phyloP scores from a whole-genome alignment of 331 rosid species.

The Spiraea crenata region DNA sequence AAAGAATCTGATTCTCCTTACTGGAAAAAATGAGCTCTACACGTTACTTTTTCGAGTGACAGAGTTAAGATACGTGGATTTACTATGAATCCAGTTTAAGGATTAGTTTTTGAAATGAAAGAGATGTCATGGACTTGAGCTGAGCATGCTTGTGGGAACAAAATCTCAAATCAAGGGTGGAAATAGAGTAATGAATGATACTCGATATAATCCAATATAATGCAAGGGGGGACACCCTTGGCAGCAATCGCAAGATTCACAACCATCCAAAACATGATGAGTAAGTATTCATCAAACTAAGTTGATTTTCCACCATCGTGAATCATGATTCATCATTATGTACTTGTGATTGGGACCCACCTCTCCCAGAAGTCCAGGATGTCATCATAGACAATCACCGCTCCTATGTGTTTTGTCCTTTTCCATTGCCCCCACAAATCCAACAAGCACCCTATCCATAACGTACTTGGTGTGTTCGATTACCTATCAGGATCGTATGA shows the following conservation, averaged over 20 bases:
- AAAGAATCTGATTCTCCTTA: no score
- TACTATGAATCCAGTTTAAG: conserved; percentile 8
- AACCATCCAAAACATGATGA: conserved; percentile 60
- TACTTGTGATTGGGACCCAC: conserved; percentile 38
- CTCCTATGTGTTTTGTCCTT: conserved; percentile 19
- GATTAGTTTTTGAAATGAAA: background rate
- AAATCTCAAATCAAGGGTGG: no score
- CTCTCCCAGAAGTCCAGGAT: conserved; percentile 31
- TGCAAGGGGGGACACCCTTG: no score
- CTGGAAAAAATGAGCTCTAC: no score
- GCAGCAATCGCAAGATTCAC: conserved; percentile 26
- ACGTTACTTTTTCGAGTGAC: background rate
- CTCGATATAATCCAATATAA: no score
- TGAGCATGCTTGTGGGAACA: no score
- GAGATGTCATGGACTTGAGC: background rate
- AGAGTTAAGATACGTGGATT: background rate
- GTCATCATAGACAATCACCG: conserved; percentile 52
- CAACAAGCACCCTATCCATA: background rate
- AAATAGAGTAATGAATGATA: conserved; percentile 39
- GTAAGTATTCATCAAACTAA: conserved; percentile 26
- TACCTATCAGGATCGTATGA: background rate
- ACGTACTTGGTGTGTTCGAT: background rate
- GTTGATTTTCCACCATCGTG: conserved; percentile 24
- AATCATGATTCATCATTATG: conserved; percentile 3
- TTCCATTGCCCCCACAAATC: conserved; percentile 19